Conservation (phyloP, 331 rosid genomes). For the Saraca asoca region DNA sequence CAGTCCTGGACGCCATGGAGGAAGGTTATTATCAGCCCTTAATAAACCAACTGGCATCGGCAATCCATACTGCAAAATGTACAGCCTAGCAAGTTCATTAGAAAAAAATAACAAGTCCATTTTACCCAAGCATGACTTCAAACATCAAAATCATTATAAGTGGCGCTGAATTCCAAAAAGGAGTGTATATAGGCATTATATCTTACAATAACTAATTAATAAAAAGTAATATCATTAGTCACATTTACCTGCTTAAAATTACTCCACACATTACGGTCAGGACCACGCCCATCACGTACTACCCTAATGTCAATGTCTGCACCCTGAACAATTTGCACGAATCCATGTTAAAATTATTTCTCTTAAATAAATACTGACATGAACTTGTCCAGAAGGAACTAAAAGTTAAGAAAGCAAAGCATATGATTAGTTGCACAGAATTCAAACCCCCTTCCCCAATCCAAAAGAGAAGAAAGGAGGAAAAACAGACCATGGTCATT, state of each 20-base stretch:
- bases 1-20: conserved; percentile 91
- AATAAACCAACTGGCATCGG: conserved; percentile 76
- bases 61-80: conserved; percentile 77
- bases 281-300: conserved; percentile 97
- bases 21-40: conserved; percentile 95
- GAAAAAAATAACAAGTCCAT: neutral
- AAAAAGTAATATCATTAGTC: conserved; percentile 23
- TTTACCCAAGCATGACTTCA: conserved; percentile 19
- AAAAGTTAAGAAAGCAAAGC: conserved; percentile 12
- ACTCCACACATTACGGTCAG: conserved; percentile 94
- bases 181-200: conserved; percentile 1
- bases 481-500: conserved; percentile 79
- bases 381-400: conserved; percentile 17
- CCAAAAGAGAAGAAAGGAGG: conserved; percentile 11
- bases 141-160: conserved; percentile 11
- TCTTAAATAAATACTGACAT: neutral
- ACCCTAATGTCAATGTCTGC: conserved; percentile 99
- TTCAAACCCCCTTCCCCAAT: neutral
- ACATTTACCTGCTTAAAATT: conserved; percentile 88
- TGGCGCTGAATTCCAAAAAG: conserved; percentile 12
- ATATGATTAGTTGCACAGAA: neutral
- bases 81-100: conserved; percentile 24
- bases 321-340: conserved; percentile 65
- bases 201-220: conserved; percentile 15
- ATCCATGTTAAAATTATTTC: conserved; percentile 28